Conservation (phyloP, 2,329 filamentous ascomycete species). For the Exutisphaerella laricina region DNA sequence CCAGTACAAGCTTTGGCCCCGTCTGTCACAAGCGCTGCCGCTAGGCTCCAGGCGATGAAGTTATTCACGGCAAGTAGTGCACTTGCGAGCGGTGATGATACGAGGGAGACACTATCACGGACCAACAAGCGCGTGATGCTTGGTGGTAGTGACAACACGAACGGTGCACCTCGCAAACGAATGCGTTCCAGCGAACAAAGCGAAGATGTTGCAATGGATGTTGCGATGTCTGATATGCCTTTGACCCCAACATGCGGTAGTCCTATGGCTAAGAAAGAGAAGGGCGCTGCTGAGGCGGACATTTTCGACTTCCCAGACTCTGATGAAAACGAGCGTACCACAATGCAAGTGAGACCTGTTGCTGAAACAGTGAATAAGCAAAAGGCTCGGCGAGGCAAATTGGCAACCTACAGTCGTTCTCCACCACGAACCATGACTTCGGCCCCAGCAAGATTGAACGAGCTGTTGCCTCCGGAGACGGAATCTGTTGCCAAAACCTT, state of each 20-base stretch:
- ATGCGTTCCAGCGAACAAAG: conserved; percentile 3
- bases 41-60: conserved; percentile 22
- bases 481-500: conserved; percentile 19
- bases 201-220: conserved; percentile 6
- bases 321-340: conserved; percentile 13
- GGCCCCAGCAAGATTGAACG: conserved; percentile 27
- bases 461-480: conserved; percentile 26
- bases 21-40: conserved; percentile 17
- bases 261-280: background rate
- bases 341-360: background rate
- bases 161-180: conserved; percentile 16
- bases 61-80: conserved; percentile 2
- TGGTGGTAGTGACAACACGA: conserved; percentile 5
- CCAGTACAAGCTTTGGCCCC: conserved; percentile 8
- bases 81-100: background rate
- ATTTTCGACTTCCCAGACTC: conserved; percentile 22
- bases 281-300: conserved; percentile 3
- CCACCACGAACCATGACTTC: conserved; percentile 25
- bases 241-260: conserved; percentile 3
- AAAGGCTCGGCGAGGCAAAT: conserved; percentile 11
- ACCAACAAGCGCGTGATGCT: conserved; percentile 8
- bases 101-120: conserved; percentile 2
- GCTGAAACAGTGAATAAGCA: conserved; percentile 1
- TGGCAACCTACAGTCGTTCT: conserved; percentile 11
- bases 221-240: conserved; percentile 12